Evolutionary conservation across 2,329 filamentous ascomycete species (phyloP), one percentile per base, ranked within the genome.

Genomic region (Penicillium sumatraense): DNA sequence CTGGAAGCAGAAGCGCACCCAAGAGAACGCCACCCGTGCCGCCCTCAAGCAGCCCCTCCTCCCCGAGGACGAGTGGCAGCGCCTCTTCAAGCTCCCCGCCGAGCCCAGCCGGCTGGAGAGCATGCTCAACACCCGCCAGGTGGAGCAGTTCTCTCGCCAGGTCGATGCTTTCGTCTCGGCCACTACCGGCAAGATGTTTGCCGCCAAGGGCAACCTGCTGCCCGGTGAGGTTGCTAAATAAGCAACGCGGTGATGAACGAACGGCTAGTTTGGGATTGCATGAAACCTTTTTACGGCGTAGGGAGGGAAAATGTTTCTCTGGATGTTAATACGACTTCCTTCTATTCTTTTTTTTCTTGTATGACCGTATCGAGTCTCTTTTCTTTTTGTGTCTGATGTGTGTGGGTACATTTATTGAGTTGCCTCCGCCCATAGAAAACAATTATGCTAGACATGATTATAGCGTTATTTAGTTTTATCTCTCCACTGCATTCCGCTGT

Each of bases 61-160:
- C 47, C 92, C 95, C 33, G 95, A 99, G 80, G 93, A 98, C 70
- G 95, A 99, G 82, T 99, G 93, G 93, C 91, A 96, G 80, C 89
- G 91, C 73, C 83, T 98, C 68, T 99, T 98, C 86, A 99, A 99
- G 86, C 85, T 99, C 65, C 95, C 95, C 23, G 88, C 91, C 73
- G 93, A 98, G 81, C 93, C 95, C 53, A 96, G 89, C 79, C 84
- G 93, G 64, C 81, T 98, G 66, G 93, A 98, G 81, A 91, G 89
- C 63, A 90, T 99, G 84, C 82, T 99, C 72, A 96, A 97, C 75
- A 93, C 90, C 60, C 86, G 92, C 78, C 95, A 99, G 81, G 92
- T 97, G 52, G 93, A 98, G 80, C 93, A 98, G 80, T 99, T 98
- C 80, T 91, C 93, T 71, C 89, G 92, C 80, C 95, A 98, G 81